Evolutionary conservation across 1,284 basidiomycete genomes (phyloP).

Genomic region (Mycosarcoma mackinlayi): DNA sequence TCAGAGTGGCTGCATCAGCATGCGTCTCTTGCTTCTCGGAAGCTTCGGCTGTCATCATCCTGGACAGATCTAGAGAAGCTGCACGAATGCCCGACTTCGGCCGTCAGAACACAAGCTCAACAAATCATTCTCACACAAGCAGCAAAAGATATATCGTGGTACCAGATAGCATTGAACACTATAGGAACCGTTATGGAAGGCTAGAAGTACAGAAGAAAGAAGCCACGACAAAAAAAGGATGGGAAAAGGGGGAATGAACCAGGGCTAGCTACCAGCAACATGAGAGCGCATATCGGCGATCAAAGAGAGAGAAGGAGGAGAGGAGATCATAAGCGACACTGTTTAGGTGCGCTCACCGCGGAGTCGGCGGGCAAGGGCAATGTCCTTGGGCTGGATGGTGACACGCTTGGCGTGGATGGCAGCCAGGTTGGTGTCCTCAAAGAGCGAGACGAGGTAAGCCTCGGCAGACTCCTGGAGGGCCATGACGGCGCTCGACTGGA

Average conservation of each 20-base stretch:
- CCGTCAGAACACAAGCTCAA: too few species aligned
- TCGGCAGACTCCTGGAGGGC: constrained; percentile 82
- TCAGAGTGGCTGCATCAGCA: too few species aligned
- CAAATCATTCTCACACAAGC: background rate
- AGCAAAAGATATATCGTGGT: constrained; percentile 14
- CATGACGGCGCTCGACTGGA: constrained; percentile 72
- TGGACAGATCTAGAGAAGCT: too few species aligned
- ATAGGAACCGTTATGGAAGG: constrained; percentile 38
- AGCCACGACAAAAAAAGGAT: constrained; percentile 43
- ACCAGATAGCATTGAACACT: constrained; percentile 38
- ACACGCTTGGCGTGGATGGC: constrained; percentile 69
- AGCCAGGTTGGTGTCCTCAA: constrained; percentile 67
- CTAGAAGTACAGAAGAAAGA: constrained; percentile 48
- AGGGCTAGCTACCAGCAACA: constrained; percentile 57
- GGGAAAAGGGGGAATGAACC: constrained; percentile 32
- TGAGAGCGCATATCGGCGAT: constrained; percentile 49
- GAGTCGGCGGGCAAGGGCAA: constrained; percentile 67
- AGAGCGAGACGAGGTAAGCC: constrained; percentile 71
- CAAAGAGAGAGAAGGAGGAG: constrained; percentile 15
- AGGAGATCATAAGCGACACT: constrained; percentile 5
- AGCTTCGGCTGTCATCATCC: too few species aligned
- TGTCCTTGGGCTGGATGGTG: constrained; percentile 68
- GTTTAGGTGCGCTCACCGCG: constrained; percentile 66
- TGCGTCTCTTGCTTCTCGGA: too few species aligned
- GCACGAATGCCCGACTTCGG: too few species aligned